Evolutionary conservation across 1,284 basidiomycete genomes (phyloP), one percentile per base, ranked within the genome.

Genomic region (Irpex lacteus): DNA sequence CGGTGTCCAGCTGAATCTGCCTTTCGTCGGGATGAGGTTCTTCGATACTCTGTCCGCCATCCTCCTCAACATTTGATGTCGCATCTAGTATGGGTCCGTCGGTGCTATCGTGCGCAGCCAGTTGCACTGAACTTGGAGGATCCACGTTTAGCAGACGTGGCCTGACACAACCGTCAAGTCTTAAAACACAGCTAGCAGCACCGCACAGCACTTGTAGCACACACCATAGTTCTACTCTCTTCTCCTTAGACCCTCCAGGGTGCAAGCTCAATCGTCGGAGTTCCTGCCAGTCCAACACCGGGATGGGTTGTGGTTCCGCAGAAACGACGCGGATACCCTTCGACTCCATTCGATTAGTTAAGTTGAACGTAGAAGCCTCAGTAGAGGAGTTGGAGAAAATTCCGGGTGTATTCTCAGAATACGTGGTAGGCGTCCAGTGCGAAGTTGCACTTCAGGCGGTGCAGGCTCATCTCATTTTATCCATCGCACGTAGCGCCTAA

Each of bases 1-100:
- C 87, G 0, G 94, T 96, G 75, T 96, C 94, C 26, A 96, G 83
- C 61, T 81, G 78, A 67, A 96, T 94, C 77, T 96, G 94, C 4
- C 82, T 85, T 75, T 96, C 94, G 73, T 96, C 94, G 3, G 77
- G 78, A 72, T 96, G 94, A 11, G 80, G 75, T 60, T 70, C 67
- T 44, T 44, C 38, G 15, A 15, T 9, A 44, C 15, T 15, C 9
- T 44, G 38, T 26, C 58, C 36, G 5, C 13, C 56, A 34, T 26
- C 65, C 65, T n/a, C 63, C 64, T 67, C 54, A 11, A 13, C 6
- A 5, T 26, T 34, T 11, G 13, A 11, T 55, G 11, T 8, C 21
- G 11, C 60, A 52, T 49, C 2, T 26, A 26, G 21, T 26, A 26
- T 26, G 21, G 21, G 21, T 26, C 21, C 21, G 21, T 26, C 21